Evolutionary conservation across 495 filamentous ascomycete genomes (phyloP).

Genomic region (Chaetomium cochliodes): DNA sequence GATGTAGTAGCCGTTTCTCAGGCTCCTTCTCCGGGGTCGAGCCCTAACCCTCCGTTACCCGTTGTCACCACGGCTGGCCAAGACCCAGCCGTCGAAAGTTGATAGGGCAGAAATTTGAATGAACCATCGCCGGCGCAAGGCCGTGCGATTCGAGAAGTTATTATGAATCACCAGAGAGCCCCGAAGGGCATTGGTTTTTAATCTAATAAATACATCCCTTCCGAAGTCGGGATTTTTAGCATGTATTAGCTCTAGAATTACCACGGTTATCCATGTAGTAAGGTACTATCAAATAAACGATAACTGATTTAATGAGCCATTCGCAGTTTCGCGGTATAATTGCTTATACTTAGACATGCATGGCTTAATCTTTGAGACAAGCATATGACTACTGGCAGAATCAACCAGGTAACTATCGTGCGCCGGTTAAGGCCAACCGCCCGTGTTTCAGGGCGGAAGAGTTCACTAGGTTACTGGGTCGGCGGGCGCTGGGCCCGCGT

Average conservation of each 20-base stretch:
- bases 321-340: conserved; percentile 69
- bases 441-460: conserved; percentile 23
- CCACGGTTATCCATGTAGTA: conserved; percentile 70
- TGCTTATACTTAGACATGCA: conserved; percentile 67
- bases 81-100: conserved; percentile 59
- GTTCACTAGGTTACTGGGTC: conserved; percentile 26
- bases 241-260: conserved; percentile 77
- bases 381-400: conserved; percentile 71
- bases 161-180: conserved; percentile 64
- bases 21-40: conserved; percentile 47
- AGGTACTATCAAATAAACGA: conserved; percentile 72
- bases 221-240: conserved; percentile 61
- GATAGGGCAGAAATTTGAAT: conserved; percentile 69
- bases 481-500: conserved; percentile 17
- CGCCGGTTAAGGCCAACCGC: conserved; percentile 30
- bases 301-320: conserved; percentile 73
- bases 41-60: conserved; percentile 56
- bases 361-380: conserved; percentile 75
- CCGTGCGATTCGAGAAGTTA: conserved; percentile 65
- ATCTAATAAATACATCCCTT: conserved; percentile 70
- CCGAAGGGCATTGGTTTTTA: conserved; percentile 64
- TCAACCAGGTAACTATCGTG: conserved; percentile 66
- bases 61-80: conserved; percentile 54
- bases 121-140: conserved; percentile 62
- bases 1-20: conserved; percentile 50